phyloP scores from a whole-genome alignment of 2,329 filamentous ascomycete species.

The Mycocentrospora acerina region DNA sequence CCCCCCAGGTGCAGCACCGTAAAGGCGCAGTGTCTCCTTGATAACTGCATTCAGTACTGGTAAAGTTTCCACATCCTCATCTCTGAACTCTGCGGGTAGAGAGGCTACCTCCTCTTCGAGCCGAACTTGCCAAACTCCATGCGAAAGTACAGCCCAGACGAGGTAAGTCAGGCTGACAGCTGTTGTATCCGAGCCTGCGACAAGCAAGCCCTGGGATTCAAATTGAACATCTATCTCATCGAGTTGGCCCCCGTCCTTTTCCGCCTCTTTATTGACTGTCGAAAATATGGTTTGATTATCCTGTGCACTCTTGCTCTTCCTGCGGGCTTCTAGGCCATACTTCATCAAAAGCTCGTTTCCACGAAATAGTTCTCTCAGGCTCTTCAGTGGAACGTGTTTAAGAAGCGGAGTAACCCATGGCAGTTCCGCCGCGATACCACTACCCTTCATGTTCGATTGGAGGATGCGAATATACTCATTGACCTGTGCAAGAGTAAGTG shows the following conservation, averaged over 20 bases:
- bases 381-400: constrained; percentile 31
- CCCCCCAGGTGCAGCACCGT: constrained; percentile 38
- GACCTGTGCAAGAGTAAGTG: background rate
- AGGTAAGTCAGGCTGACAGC: constrained; percentile 38
- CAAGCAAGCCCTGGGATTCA: constrained; percentile 37
- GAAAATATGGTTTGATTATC: constrained; percentile 37
- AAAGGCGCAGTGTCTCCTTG: constrained; percentile 44
- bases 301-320: constrained; percentile 30
- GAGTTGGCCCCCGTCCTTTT: constrained; percentile 31
- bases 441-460: constrained; percentile 38
- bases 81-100: constrained; percentile 20
- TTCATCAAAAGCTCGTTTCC: constrained; percentile 35
- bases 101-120: constrained; percentile 25
- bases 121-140: constrained; percentile 17
- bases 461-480: constrained; percentile 42
- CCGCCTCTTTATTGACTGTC: constrained; percentile 34
- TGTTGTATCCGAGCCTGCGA: constrained; percentile 40
- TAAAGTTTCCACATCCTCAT: constrained; percentile 35
- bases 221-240: constrained; percentile 36
- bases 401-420: constrained; percentile 35
- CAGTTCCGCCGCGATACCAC: constrained; percentile 41
- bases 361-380: constrained; percentile 38
- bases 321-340: constrained; percentile 32
- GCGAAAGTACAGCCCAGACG: constrained; percentile 34
- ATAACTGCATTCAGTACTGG: constrained; percentile 42